Evolutionary conservation across 768 basidiomycete species (phyloP), one percentile per base, ranked within the genome.

Genomic region (Termitomyces titanicus): DNA sequence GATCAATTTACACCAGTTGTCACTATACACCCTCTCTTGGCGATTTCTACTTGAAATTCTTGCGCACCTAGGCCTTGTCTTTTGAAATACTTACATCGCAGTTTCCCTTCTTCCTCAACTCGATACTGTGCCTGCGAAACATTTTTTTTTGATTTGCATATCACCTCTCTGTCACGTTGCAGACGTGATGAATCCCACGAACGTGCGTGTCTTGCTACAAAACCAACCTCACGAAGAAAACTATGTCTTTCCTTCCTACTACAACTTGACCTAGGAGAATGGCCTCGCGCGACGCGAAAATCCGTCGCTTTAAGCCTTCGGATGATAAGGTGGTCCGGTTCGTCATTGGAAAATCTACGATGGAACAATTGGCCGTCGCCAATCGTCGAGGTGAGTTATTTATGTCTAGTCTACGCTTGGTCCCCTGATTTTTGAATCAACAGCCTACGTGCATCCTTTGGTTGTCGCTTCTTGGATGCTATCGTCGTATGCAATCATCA

Each of bases 251-350:
- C 43, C 47, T 37, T 49, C 22, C 27, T 29, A n/a, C 50, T 38
- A 51, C 35, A 40, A 42, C 49, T 50, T 31, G 15, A 34, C 50
- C 2, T 27, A 46, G 22, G 46, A 31, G 51, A 64, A 80, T 82
- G 81, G 70, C 66, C 24, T 67, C 70, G 49, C 66, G 70, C 35
- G 66, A 66, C 27, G 83, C 79, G 7, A 65, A 67, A 35, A 88
- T 92, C 34, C 85, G 89, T 44, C 67, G 71, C 0, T 83, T 77
- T 63, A 57, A 65, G 24, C 57, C 73, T 11, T 63, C 67, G 5
- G 90, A 92, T 66, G 74, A 80, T 54, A 89, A 81, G 60, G 64
- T 77, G 7, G 78, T 82, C n/a, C 79, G 74, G 47, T 90, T 89
- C 68, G 74, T 77, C 62, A 69, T 90, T 20, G 85, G 82, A 40